Base-by-base conservation (phyloP, 2,329 filamentous ascomycete genomes). In the Nemania abortiva region DNA sequence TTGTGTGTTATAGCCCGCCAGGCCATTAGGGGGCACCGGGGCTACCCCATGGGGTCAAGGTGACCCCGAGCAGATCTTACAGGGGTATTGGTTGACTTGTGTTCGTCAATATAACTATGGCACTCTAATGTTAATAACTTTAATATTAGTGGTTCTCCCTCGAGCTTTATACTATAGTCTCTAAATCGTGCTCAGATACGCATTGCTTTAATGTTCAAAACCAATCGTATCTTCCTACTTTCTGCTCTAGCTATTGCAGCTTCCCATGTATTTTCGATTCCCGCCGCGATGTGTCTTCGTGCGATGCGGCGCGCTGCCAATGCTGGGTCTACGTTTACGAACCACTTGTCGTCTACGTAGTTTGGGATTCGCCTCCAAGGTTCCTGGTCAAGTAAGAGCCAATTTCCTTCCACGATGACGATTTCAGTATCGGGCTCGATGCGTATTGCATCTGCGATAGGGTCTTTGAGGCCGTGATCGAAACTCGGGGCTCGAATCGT, bases 281-380 rank as follows among this genome's bases (percentile, higher is more conserved):
- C 81, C 0, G 80, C 79, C 31, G 70, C 50, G 0, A 84, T 65
- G 74, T 84, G 82, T 11, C 83, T 74, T 34, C 70, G 70, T 0
- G 83, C 82, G 18, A 83, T 76, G 13, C 83, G 75, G n/a, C 71
- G 69, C 29, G 78, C 71, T 1, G 82, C 82, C 22, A 81, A 71
- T 2, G 68, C 64, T 2, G 79, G 71, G 47, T 83, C 80, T 0
- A 82, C 79, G 34, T 81, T 75, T 0, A 85, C 79, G 22, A 84
- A 80, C 71, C 82, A 81, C 1, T 77, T 77, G n/a, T 82, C 80
- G 63, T 85, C 82, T 2, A 82, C 79, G 4, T 82, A 29, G 0
- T 50, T 45, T 1, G 76, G 72, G 24, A 84, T 77, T 27, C 78
- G 75, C 6, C 70, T 69, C 82, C 79, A 83, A 2, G 76, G 75